Evolutionary conservation across 1,284 basidiomycete species (phyloP).

Genomic region (Abortiporus biennis): DNA sequence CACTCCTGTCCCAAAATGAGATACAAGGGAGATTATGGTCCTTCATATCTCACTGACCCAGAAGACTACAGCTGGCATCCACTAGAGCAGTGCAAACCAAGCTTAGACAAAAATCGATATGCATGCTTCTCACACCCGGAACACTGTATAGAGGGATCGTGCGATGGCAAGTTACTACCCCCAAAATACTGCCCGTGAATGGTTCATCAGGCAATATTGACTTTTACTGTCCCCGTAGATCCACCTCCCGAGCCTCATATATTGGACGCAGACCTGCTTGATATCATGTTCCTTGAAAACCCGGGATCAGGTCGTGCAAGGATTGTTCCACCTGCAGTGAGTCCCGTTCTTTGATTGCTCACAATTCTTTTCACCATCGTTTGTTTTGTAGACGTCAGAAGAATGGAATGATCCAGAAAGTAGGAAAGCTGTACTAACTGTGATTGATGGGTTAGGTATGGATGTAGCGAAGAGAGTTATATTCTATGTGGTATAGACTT

Average conservation of each 20-base stretch:
- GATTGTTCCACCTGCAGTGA: neutral
- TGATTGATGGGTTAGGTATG: slow-evolving; percentile 3
- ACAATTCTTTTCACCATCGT: neutral
- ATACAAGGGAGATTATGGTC: slow-evolving; percentile 91
- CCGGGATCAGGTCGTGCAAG: neutral
- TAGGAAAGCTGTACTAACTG: slow-evolving; percentile 2
- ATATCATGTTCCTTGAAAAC: neutral
- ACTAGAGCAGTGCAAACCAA: slow-evolving; percentile 49
- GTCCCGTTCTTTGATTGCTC: neutral
- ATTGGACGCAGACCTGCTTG: neutral
- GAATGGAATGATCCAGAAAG: neutral
- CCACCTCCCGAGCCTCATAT: neutral
- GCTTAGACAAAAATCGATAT: slow-evolving; percentile 63
- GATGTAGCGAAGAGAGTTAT: slow-evolving; percentile 2
- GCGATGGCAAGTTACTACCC: slow-evolving; percentile 8
- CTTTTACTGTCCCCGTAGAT: neutral
- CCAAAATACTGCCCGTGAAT: neutral
- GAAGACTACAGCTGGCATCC: slow-evolving; percentile 77
- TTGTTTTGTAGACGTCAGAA: neutral
- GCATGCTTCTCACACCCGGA: slow-evolving; percentile 63
- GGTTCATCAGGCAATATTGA: neutral
- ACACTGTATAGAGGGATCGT: slow-evolving; percentile 34
- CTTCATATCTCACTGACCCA: slow-evolving; percentile 89
- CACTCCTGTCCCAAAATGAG: slow-evolving; percentile 92
- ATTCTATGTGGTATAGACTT: no score